These are phyloP conservation scores for Neonectria magnoliae DNA, from an alignment of 2,329 filamentous ascomycete genomes.

Conservation along the genomic window DNA sequence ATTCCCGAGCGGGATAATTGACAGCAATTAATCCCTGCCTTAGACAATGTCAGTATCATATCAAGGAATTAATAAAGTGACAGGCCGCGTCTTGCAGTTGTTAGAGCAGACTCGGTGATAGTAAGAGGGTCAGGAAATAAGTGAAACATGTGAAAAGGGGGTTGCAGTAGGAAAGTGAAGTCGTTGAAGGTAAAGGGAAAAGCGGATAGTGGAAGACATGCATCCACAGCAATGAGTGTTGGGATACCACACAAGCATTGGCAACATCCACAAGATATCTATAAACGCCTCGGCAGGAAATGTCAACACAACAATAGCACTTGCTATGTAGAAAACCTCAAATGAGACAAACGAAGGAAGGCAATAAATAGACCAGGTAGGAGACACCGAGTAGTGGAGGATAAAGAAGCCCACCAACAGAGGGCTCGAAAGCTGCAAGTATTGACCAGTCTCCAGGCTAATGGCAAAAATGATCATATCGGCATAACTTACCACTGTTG, in stretches of 20 bases:
- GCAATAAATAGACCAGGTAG: too few relatives aligned
- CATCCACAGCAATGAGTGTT: neutral
- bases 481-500: conserved; percentile 79
- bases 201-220: neutral
- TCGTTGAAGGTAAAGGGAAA: neutral
- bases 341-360: neutral
- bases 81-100: neutral
- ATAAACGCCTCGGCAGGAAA: neutral
- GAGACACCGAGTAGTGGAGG: neutral
- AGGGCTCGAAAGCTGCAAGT: neutral
- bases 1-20: conserved; percentile 90
- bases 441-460: neutral
- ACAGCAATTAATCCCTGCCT: conserved; percentile 94
- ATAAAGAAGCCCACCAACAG: neutral
- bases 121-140: neutral
- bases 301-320: neutral
- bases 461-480: neutral
- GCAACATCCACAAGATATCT: neutral
- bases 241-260: neutral
- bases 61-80: neutral
- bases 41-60: conserved; percentile 29
- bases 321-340: neutral
- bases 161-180: neutral
- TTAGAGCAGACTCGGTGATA: neutral
- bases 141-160: too few relatives aligned